Percentiles rank a stretch among this genome's conserved stretches.
These are phyloP conservation scores for Endocalyx cinctus DNA, from an alignment of 2,329 filamentous ascomycete genomes.

Conservation along the genomic window DNA sequence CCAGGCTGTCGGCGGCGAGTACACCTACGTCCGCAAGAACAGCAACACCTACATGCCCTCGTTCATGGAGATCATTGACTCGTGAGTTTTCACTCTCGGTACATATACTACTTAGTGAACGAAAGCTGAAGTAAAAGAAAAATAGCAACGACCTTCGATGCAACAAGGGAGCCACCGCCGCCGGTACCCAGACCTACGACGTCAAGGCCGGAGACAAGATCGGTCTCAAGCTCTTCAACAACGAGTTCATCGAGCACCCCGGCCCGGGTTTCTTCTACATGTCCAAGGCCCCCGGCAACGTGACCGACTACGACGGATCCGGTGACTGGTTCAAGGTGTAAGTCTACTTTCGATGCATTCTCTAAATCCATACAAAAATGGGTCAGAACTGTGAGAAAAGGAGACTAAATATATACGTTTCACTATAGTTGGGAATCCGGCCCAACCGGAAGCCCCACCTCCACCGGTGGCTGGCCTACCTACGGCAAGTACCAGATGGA, in stretches of 20 bases:
- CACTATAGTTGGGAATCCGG: conserved; percentile 24
- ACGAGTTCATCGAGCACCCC: conserved; percentile 43
- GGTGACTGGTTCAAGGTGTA: conserved; percentile 39
- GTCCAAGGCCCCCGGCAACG: conserved; percentile 38
- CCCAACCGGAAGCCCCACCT: conserved; percentile 22
- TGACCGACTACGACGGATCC: conserved; percentile 39
- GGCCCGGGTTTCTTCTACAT: conserved; percentile 39
- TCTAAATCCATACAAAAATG: too few species aligned
- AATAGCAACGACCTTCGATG: conserved; percentile 33
- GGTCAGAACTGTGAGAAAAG: too few species aligned
- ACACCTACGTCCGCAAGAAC: conserved; percentile 43
- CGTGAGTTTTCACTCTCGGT: conserved; percentile 7
- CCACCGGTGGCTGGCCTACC: conserved; percentile 22
- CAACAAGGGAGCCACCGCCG: conserved; percentile 35
- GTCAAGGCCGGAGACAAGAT: conserved; percentile 46
- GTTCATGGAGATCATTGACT: conserved; percentile 30
- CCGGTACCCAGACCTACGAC: conserved; percentile 35
- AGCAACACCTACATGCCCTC: conserved; percentile 35
- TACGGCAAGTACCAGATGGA: conserved; percentile 37
- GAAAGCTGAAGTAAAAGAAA: conserved; percentile 3
- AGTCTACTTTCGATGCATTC: too few species aligned
- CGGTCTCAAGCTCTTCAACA: conserved; percentile 45
- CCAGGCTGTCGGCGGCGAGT: conserved; percentile 35
- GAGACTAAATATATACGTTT: too few species aligned
- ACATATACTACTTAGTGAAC: neutral